Conservation (phyloP, 2,329 filamentous ascomycete genomes). For the Paecilomyces fulvus region DNA sequence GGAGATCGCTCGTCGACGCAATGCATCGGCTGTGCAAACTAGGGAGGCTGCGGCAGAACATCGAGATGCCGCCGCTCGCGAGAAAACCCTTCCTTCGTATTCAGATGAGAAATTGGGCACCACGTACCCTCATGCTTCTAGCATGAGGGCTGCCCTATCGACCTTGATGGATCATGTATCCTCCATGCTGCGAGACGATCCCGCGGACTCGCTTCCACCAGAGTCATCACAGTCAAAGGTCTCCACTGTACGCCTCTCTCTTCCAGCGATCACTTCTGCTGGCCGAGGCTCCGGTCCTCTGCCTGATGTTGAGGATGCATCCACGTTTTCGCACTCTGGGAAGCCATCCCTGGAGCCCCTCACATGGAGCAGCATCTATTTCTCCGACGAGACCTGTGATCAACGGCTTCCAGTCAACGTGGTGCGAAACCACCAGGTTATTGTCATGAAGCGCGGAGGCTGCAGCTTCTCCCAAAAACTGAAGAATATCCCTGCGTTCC, state of each 20-base stretch:
- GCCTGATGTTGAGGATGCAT: conserved; percentile 54
- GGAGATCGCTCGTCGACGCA: conserved; percentile 24
- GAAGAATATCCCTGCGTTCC: conserved; percentile 70
- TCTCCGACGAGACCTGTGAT: conserved; percentile 61
- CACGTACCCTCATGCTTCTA: conserved; percentile 22
- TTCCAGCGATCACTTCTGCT: conserved; percentile 43
- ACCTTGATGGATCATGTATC: conserved; percentile 44
- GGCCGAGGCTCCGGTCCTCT: conserved; percentile 57
- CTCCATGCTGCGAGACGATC: conserved; percentile 39
- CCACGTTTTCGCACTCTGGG: conserved; percentile 22
- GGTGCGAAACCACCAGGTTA: conserved; percentile 57
- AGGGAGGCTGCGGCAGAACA: conserved; percentile 15
- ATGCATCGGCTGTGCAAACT: conserved; percentile 18
- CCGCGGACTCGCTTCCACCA: conserved; percentile 22
- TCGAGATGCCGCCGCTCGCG: conserved; percentile 12
- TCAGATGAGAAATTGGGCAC: conserved; percentile 16
- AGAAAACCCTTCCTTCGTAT: conserved; percentile 12
- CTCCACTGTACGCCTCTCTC: conserved; percentile 27
- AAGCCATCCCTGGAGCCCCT: conserved; percentile 42
- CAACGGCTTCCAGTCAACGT: conserved; percentile 45
- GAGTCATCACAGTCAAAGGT: conserved; percentile 19
- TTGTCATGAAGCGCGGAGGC: conserved; percentile 71
- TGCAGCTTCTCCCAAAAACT: conserved; percentile 83
- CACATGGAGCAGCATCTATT: conserved; percentile 62
- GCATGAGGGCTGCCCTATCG: conserved; percentile 35